Conservation (phyloP, 441 rosid species). For the Melianthus villosus region DNA sequence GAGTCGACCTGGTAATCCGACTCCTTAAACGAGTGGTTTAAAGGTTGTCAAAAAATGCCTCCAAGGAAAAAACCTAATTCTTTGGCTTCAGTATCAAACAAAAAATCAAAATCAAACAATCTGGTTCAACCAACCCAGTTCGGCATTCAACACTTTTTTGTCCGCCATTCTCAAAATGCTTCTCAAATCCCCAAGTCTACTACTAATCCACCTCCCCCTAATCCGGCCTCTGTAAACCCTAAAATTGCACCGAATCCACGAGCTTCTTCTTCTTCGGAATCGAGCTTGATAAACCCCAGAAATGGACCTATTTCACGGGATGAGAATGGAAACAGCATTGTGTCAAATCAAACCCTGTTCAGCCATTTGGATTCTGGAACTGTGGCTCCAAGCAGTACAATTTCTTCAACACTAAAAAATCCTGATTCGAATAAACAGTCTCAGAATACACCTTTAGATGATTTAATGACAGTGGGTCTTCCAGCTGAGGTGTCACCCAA, state of each 20-base stretch:
- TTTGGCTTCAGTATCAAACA: slow-evolving; percentile 19
- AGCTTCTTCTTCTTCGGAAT: too few relatives aligned
- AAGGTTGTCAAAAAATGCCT: too few relatives aligned
- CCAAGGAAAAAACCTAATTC: slow-evolving; percentile 60
- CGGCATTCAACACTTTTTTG: slow-evolving; percentile 87
- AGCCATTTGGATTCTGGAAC: not conserved
- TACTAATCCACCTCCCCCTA: not conserved
- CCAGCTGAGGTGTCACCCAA: slow-evolving; percentile 35
- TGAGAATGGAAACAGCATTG: too few relatives aligned
- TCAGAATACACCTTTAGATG: slow-evolving; percentile 14
- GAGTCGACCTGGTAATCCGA: too few relatives aligned
- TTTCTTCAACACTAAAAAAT: not conserved
- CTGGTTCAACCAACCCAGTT: slow-evolving; percentile 39
- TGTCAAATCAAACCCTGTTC: too few relatives aligned
- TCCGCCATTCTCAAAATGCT: slow-evolving; percentile 50
- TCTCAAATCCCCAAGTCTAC: slow-evolving; percentile 9
- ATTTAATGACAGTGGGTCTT: slow-evolving; percentile 9
- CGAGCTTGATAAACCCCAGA: too few relatives aligned
- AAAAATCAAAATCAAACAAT: slow-evolving; percentile 23
- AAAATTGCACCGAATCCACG: too few relatives aligned
- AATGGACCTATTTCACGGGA: too few relatives aligned
- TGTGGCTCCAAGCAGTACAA: not conserved
- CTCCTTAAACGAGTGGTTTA: too few relatives aligned
- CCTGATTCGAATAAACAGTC: not conserved
- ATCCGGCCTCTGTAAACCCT: slow-evolving; percentile 1